phyloP scores from a whole-genome alignment of 208 protist genomes.

The Naegleria fowleri region DNA sequence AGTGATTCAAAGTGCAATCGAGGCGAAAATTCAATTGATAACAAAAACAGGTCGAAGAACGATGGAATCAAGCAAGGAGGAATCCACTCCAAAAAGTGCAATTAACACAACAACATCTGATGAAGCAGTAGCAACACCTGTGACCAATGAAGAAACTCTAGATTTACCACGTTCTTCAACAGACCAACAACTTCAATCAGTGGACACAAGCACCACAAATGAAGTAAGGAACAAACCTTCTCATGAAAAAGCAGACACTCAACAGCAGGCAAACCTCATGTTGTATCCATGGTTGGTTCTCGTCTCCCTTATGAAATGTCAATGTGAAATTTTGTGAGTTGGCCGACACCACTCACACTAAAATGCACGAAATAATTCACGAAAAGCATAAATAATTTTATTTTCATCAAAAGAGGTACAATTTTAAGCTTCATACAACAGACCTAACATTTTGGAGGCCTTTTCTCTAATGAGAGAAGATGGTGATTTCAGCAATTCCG shows the following conservation, averaged over 20 bases:
- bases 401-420: background rate
- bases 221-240: too few relatives aligned
- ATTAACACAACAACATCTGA: background rate
- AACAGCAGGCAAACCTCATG: background rate
- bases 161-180: too few relatives aligned
- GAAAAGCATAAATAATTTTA: background rate
- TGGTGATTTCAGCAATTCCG: background rate
- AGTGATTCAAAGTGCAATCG: background rate
- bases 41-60: too few relatives aligned
- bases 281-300: background rate
- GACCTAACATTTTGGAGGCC: background rate
- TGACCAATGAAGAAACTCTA: too few relatives aligned
- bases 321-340: background rate
- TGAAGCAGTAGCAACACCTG: background rate
- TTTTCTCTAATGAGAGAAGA: background rate
- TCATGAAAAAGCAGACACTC: background rate
- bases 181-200: too few relatives aligned
- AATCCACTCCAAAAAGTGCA: too few relatives aligned
- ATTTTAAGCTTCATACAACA: slow-evolving; percentile 14
- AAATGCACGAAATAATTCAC: background rate
- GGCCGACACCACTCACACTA: background rate
- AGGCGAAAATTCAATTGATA: background rate
- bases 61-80: background rate
- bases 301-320: background rate
- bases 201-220: too few relatives aligned